Conservation (phyloP, 2,329 filamentous ascomycete species). For the Orbilia quercus region DNA sequence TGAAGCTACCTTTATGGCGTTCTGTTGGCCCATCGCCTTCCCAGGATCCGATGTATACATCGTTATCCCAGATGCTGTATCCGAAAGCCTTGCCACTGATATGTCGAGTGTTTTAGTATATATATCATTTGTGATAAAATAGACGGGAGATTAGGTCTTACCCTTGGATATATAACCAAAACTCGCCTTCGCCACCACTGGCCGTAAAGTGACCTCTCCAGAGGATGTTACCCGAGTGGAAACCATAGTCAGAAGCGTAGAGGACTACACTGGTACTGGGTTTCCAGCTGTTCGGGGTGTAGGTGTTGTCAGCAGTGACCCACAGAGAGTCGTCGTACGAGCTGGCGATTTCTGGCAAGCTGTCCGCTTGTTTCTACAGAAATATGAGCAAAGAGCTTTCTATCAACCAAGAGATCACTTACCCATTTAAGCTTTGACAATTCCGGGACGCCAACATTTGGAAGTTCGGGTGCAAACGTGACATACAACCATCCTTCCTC, state of each 20-base stretch:
- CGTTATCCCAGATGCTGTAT: conserved; percentile 74
- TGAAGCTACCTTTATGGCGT: conserved; percentile 69
- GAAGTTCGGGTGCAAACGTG: conserved; percentile 66
- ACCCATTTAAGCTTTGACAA: conserved; percentile 71
- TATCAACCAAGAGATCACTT: background rate
- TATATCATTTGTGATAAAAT: background rate
- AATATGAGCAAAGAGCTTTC: background rate
- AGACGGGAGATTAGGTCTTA: background rate
- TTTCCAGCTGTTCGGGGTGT: conserved; percentile 71
- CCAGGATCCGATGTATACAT: conserved; percentile 74
- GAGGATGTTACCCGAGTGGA: conserved; percentile 74
- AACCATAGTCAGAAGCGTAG: conserved; percentile 79
- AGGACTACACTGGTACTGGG: conserved; percentile 74
- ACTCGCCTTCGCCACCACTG: conserved; percentile 70
- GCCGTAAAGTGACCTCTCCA: conserved; percentile 77
- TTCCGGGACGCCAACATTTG: conserved; percentile 69
- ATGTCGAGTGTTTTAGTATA: background rate
- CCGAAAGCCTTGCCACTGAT: conserved; percentile 72
- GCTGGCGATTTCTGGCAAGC: conserved; percentile 74
- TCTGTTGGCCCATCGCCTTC: conserved; percentile 67
- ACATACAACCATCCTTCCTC: conserved; percentile 65
- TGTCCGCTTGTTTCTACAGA: conserved; percentile 72
- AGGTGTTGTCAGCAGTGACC: conserved; percentile 70
- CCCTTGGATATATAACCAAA: conserved; percentile 72
- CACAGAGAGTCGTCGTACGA: conserved; percentile 77